Evolutionary conservation across 2,329 filamentous ascomycete species (phyloP).

Genomic region (Xylariales sp.): DNA sequence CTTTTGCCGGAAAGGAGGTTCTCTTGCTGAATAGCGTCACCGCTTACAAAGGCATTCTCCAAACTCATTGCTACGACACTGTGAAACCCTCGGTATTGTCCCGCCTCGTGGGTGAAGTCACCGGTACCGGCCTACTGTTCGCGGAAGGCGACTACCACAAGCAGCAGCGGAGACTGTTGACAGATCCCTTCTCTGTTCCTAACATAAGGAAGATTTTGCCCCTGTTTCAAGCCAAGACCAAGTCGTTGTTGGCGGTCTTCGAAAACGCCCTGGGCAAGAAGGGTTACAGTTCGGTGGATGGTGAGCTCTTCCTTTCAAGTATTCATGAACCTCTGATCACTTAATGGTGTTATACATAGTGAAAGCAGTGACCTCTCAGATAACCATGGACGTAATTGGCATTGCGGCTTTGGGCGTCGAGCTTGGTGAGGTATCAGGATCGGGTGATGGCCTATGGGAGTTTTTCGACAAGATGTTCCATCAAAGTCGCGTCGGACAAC

Average conservation of each 20-base stretch:
- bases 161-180: slow-evolving; percentile 27
- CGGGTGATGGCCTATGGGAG: slow-evolving; percentile 19
- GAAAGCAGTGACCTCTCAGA: too few relatives aligned
- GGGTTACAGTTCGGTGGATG: slow-evolving; percentile 18
- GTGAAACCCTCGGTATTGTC: slow-evolving; percentile 28
- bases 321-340: too few relatives aligned
- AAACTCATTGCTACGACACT: slow-evolving; percentile 33
- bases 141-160: slow-evolving; percentile 30
- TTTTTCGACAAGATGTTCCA: slow-evolving; percentile 27
- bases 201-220: slow-evolving; percentile 33
- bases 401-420: slow-evolving; percentile 28
- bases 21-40: slow-evolving; percentile 31
- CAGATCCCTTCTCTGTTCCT: slow-evolving; percentile 27
- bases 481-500: slow-evolving; percentile 11
- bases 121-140: slow-evolving; percentile 30
- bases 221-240: slow-evolving; percentile 28
- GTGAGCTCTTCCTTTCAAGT: too few relatives aligned
- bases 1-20: slow-evolving; percentile 28
- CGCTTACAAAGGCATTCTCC: slow-evolving; percentile 31
- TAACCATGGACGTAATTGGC: slow-evolving; percentile 29
- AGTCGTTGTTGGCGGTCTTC: slow-evolving; percentile 21
- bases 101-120: slow-evolving; percentile 28
- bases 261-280: slow-evolving; percentile 18
- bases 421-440: slow-evolving; percentile 19
- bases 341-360: too few relatives aligned